These are phyloP conservation scores for Ricinus communis DNA, from an alignment of 345 rosid genomes.

Conservation along the genomic window DNA sequence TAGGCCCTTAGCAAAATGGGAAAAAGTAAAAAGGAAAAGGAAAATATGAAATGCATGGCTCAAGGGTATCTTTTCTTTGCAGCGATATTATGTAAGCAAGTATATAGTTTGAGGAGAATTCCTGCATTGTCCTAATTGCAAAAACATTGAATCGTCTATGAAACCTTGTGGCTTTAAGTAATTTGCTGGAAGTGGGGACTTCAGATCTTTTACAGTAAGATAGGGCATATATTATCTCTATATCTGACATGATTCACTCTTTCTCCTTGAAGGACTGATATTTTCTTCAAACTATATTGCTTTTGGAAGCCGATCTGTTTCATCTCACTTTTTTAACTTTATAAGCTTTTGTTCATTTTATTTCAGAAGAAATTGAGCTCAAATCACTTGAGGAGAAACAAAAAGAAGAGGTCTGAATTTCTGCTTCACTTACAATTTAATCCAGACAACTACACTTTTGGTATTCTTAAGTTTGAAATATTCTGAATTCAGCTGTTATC, in stretches of 20 bases:
- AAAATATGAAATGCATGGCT: neutral
- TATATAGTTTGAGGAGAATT: neutral
- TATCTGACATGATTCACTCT: neutral
- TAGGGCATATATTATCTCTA: neutral
- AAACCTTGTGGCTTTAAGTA: neutral
- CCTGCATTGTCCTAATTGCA: neutral
- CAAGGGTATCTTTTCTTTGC: neutral
- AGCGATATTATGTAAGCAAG: neutral
- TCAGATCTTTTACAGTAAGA: neutral
- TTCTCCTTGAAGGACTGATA: neutral
- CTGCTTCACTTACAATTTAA: constrained; percentile 26
- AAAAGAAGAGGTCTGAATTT: constrained; percentile 51
- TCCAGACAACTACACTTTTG: neutral
- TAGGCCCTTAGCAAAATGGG: neutral
- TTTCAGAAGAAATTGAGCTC: constrained; percentile 51
- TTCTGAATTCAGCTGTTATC: constrained; percentile 14
- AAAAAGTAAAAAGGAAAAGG: neutral
- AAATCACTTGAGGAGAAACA: constrained; percentile 33
- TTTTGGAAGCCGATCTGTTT: neutral
- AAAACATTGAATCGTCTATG: neutral
- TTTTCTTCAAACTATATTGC: neutral
- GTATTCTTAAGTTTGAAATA: constrained; percentile 9
- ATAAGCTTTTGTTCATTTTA: constrained; percentile 21
- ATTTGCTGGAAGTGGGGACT: neutral
- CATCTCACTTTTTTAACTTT: constrained; percentile 12